Conservation (phyloP, 1,284 basidiomycete species). For the Chondrostereum purpureum region DNA sequence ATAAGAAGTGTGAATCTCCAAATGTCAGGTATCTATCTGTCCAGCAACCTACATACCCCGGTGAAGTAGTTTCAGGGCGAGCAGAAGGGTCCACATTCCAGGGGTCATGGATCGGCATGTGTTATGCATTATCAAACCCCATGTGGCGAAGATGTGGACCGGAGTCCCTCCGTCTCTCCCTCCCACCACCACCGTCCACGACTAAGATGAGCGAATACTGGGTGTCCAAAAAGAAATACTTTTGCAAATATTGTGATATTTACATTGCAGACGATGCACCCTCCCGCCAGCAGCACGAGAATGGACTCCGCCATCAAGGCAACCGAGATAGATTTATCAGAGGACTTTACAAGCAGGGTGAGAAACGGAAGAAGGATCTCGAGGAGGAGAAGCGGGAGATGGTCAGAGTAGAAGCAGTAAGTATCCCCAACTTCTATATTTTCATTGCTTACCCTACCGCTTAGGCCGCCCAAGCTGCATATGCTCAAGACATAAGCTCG, state of each 20-base stretch:
- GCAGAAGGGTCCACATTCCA: too few species aligned
- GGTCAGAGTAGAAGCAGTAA: constrained; percentile 76
- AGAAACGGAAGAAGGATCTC: constrained; percentile 79
- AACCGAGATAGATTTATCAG: constrained; percentile 90
- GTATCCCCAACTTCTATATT: too few species aligned
- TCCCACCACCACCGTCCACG: background rate
- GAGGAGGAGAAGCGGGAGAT: constrained; percentile 87
- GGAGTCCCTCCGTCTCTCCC: background rate
- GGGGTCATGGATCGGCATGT: too few species aligned
- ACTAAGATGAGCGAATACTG: constrained; percentile 74
- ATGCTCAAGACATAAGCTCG: constrained; percentile 64
- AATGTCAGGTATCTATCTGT: too few species aligned
- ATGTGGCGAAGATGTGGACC: too few species aligned
- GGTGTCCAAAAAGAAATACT: constrained; percentile 81
- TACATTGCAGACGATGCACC: constrained; percentile 93
- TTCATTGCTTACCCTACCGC: constrained; percentile 5
- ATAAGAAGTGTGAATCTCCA: too few species aligned
- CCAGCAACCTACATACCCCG: too few species aligned
- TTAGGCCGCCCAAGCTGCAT: constrained; percentile 71
- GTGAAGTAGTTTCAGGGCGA: too few species aligned
- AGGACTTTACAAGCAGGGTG: constrained; percentile 89
- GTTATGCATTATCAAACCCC: too few species aligned
- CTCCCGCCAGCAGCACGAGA: constrained; percentile 89
- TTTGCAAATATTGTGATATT: constrained; percentile 85
- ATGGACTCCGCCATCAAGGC: constrained; percentile 89